Evolutionary conservation across 1,284 basidiomycete species (phyloP), one percentile per base, ranked within the genome.

Genomic region (Ceratobasidium sp.): DNA sequence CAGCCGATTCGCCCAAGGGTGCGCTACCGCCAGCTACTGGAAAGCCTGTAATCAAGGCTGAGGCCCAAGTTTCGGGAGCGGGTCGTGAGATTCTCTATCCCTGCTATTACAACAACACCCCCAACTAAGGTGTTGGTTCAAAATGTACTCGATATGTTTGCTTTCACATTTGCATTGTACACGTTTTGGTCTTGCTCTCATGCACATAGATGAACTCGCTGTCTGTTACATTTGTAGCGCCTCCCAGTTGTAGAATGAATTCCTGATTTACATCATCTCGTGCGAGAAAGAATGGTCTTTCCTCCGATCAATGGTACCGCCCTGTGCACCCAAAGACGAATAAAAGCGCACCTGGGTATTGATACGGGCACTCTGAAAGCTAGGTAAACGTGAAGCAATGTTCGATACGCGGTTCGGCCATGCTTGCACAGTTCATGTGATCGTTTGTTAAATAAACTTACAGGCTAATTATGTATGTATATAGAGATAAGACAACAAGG

Each of bases 31-130:
- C 29, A 25, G 6, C n/a, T n/a, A n/a, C n/a, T n/a, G 47, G 47
- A 50, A 3, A 50, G 17, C 7, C 38, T 40, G 8, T 6, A 49
- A 15, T n/a, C 7, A n/a, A 31, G 29, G n/a, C 29, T 4, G 42
- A 60, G n/a, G 27, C 22, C 5, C n/a, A 58, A 38, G 22, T 49
- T 27, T 35, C 42, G 43, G 57, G 43, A 4, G 43, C 42, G 29
- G 43, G 29, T 34, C 49, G 54, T 38, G 62, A 54, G 50, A 54
- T 65, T 22, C 49, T 65, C 29, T 65, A 53, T 32, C 62, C 62
- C 3, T 65, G 62, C 62, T 65, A 65, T 53, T 65, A 65, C n/a
- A 53, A 65, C 32, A 65, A 65, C 62, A 65, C 53, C 22, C n/a
- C n/a, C n/a, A 50, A 50, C 17, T 50, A 22, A 4, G 22, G 22